phyloP scores from a whole-genome alignment of 176 grass and related monocot genomes.

The Ananas comosus region DNA sequence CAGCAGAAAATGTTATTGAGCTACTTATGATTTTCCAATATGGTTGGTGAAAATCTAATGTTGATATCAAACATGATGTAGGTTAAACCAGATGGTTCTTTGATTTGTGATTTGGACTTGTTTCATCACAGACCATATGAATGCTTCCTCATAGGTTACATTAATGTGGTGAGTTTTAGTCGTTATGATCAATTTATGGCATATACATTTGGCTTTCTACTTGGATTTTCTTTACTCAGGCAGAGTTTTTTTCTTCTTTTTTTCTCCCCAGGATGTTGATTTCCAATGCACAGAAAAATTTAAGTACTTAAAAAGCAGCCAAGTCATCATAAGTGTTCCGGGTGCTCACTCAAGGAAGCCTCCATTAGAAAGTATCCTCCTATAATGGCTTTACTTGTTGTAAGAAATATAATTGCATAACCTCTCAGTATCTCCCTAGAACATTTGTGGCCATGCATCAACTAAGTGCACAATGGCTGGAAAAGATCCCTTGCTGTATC shows the following conservation, averaged over 20 bases:
- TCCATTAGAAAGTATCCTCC: slow-evolving; percentile 75
- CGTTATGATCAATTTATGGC: neutral
- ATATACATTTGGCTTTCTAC: slow-evolving; percentile 11
- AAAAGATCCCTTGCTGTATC: neutral
- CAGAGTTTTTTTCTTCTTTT: neutral
- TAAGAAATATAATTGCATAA: slow-evolving; percentile 1
- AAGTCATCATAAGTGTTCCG: slow-evolving; percentile 78
- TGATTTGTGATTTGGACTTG: slow-evolving; percentile 73
- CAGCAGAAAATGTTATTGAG: neutral
- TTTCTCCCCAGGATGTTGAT: slow-evolving; percentile 40
- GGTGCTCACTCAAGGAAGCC: slow-evolving; percentile 89
- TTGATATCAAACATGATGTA: slow-evolving; percentile 17
- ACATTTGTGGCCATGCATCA: neutral
- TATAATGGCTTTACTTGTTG: slow-evolving; percentile 1
- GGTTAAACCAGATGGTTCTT: slow-evolving; percentile 71
- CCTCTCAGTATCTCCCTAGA: neutral
- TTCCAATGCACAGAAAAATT: slow-evolving; percentile 16
- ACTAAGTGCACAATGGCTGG: neutral
- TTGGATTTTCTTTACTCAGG: neutral
- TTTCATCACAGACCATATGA: slow-evolving; percentile 98
- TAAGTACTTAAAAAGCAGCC: slow-evolving; percentile 29
- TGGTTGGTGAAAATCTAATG: slow-evolving; percentile 1
- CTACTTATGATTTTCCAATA: neutral
- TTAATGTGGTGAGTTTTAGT: slow-evolving; percentile 49
- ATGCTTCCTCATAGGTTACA: slow-evolving; percentile 77